These are phyloP conservation scores for Chlorella sorokiniana DNA, from an alignment of 139 green algal species.

Conservation along the genomic window DNA sequence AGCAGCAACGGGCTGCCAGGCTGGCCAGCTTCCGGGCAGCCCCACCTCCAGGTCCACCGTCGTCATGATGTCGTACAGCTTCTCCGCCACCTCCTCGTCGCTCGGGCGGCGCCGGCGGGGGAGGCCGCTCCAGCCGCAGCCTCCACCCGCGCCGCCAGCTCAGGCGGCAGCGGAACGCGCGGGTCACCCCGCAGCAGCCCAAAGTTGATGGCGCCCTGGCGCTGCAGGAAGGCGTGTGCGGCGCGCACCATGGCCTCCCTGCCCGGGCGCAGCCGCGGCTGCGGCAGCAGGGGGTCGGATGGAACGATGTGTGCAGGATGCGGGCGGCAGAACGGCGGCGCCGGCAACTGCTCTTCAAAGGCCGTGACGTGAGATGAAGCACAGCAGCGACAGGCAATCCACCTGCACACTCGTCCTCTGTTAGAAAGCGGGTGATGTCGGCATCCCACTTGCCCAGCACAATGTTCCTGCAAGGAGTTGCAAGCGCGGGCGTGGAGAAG, in stretches of 20 bases:
- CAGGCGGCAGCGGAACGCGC: slow-evolving; percentile 15
- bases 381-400: background rate
- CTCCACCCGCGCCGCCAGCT: slow-evolving; percentile 2
- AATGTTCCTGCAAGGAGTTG: slow-evolving; percentile 45
- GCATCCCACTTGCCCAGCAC: slow-evolving; percentile 59
- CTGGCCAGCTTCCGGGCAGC: background rate
- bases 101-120: background rate
- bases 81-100: slow-evolving; percentile 41
- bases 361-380: too few species aligned
- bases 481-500: background rate
- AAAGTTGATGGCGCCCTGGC: slow-evolving; percentile 77
- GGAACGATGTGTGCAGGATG: background rate
- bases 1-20: background rate
- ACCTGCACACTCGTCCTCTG: slow-evolving; percentile 46
- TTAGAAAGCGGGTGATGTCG: slow-evolving; percentile 48
- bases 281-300: background rate
- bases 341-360: background rate
- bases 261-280: background rate
- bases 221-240: slow-evolving; percentile 62
- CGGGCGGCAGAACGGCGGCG: background rate
- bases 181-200: slow-evolving; percentile 56
- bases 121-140: background rate
- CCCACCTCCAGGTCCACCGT: slow-evolving; percentile 9
- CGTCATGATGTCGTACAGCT: slow-evolving; percentile 37
- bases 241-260: slow-evolving; percentile 40